Evolutionary conservation across 148 eudicot genomes (phyloP), one percentile per base, ranked within the genome.

Genomic region (Silene latifolia): DNA sequence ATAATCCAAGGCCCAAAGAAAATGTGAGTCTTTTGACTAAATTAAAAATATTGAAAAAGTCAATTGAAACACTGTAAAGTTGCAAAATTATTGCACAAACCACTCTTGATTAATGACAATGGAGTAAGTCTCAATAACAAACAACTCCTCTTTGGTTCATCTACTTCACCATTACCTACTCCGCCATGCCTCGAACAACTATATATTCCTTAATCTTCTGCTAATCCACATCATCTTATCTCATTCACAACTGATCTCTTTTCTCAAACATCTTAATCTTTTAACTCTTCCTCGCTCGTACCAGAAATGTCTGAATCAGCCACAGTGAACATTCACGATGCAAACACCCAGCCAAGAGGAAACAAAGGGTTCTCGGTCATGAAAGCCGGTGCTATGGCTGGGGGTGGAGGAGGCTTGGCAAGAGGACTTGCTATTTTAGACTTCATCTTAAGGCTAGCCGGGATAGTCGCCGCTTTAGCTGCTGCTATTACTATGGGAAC

Each of bases 401-500:
- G 72, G 27, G 63, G 42, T 0, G 64, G 62, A 32, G 88, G 80
- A 2, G 82, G 85, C 3, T 35, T 82, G 77, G 84, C 78, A 51
- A 83, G 89, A 82, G 96, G 96, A 12, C 59, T 83, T 14, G 84
- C 83, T 21, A 80, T 89, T 44, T 68, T 90, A 7, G 96, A 88
- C 85, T 85, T 90, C 69, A 75, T 90, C 46, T 67, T 90, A 1
- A 85, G 96, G 69, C 76, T 87, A 0, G 75, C 81, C 75, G 94
- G 82, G 12, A 78, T 88, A 46, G 82, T 77, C 19, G 87, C 89
- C 42, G 88, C 94, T 72, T 72, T 92, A 47, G 92, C 86, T 76
- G 97, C 94, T 0, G 69, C 96, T 21, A 78, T 86, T 20, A 77
- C 89, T 27, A 90, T 90, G 92, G 96, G 88, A 11, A 90, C 96